These are phyloP conservation scores for Emergomyces orientalis DNA, from an alignment of 2,329 filamentous ascomycete species.

Conservation along the genomic window DNA sequence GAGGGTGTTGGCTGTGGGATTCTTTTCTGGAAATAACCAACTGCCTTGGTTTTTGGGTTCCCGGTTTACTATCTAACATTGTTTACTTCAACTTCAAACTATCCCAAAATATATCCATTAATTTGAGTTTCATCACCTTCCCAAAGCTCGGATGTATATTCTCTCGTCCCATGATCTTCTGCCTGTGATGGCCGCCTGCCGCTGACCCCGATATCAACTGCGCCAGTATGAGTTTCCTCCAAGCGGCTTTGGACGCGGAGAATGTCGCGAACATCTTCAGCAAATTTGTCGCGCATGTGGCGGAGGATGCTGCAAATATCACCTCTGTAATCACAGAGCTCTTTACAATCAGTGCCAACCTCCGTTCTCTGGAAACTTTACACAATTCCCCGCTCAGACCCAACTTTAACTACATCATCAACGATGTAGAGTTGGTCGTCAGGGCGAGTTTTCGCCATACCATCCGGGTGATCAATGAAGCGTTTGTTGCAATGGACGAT, in stretches of 20 bases:
- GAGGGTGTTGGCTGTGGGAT: not conserved
- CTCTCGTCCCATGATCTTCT: not conserved
- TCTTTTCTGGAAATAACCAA: not conserved
- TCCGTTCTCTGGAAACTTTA: conserved; percentile 41
- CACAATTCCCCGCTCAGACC: conserved; percentile 31
- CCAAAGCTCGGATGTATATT: not conserved
- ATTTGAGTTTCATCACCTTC: not conserved
- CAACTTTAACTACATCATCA: conserved; percentile 33
- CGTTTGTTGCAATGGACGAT: conserved; percentile 35
- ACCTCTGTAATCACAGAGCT: conserved; percentile 46
- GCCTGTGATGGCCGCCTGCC: conserved; percentile 1
- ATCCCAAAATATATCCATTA: not conserved
- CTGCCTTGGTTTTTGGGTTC: not conserved
- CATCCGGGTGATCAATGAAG: conserved; percentile 41
- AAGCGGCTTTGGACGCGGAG: conserved; percentile 42
- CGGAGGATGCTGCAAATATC: conserved; percentile 44
- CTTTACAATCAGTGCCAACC: conserved; percentile 44
- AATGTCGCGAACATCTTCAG: conserved; percentile 45
- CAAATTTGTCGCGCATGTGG: conserved; percentile 42
- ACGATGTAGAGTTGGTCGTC: conserved; percentile 41
- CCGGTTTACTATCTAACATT: not conserved
- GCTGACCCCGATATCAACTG: conserved; percentile 13
- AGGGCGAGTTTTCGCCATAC: conserved; percentile 44
- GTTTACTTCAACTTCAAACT: not conserved
- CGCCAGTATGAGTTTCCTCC: conserved; percentile 33